A percentile compares a stretch with the other conserved stretches of the same genome.
Evolutionary conservation across 768 basidiomycete species (phyloP).

Genomic region (Hericium alpestre): DNA sequence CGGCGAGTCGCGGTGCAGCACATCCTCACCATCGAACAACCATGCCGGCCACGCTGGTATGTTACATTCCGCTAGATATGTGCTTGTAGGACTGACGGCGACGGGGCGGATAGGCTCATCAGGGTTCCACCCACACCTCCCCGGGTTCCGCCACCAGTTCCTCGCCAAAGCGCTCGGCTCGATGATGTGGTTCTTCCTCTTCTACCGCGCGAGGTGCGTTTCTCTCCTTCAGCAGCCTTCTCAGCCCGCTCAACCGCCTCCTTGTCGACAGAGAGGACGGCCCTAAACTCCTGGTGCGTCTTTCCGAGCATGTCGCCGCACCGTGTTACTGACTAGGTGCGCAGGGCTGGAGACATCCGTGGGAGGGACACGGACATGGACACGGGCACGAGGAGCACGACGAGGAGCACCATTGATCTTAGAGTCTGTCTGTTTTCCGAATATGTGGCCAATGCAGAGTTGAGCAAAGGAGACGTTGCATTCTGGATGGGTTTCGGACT

Average conservation of each 20-base stretch:
- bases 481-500: no score
- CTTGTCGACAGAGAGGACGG: conserved; percentile 27
- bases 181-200: conserved; percentile 98
- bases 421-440: background rate
- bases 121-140: conserved; percentile 86
- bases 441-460: background rate
- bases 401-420: conserved; percentile 28
- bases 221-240: background rate
- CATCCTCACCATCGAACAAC: background rate
- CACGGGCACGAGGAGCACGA: conserved; percentile 32
- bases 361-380: conserved; percentile 50
- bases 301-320: background rate
- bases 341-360: conserved; percentile 40
- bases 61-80: background rate
- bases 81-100: background rate
- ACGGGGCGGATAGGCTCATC: conserved; percentile 29
- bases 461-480: background rate
- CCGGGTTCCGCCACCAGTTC: conserved; percentile 64
- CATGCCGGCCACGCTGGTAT: conserved; percentile 11
- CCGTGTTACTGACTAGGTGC: background rate
- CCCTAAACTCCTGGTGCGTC: conserved; percentile 24
- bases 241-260: background rate
- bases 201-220: conserved; percentile 84
- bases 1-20: background rate
- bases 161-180: conserved; percentile 82